These are phyloP conservation scores for Ceratobasidium papillatum DNA, from an alignment of 1,284 basidiomycete species.

Conservation along the genomic window DNA sequence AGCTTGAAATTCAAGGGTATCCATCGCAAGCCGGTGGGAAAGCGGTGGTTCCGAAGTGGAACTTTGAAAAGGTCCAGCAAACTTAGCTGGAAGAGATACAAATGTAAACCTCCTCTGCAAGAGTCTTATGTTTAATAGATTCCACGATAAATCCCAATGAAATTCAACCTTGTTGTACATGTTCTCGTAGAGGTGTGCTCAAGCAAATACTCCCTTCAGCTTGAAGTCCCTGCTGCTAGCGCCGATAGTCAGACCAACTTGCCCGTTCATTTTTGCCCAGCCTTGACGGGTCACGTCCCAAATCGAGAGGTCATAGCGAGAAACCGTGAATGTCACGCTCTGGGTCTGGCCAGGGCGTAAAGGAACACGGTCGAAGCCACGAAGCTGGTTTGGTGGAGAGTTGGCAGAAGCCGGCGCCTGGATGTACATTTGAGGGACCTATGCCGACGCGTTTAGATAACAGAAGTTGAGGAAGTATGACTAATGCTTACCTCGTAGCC, in stretches of 20 bases:
- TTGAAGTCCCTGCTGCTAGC: slow-evolving; percentile 44
- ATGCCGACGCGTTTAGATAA: neutral
- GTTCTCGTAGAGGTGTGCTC: neutral
- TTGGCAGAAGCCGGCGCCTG: slow-evolving; percentile 40
- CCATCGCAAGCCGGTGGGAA: neutral
- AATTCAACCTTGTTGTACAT: neutral
- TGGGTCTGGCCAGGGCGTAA: slow-evolving; percentile 57
- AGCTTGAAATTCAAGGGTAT: neutral
- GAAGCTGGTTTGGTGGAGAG: slow-evolving; percentile 43
- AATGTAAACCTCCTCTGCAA: neutral
- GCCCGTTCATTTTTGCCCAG: slow-evolving; percentile 42
- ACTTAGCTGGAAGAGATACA: no score
- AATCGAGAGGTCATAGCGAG: slow-evolving; percentile 44
- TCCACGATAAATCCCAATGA: neutral
- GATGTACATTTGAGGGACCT: slow-evolving; percentile 45
- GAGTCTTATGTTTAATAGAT: neutral
- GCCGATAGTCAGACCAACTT: slow-evolving; percentile 41
- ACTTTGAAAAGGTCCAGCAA: neutral
- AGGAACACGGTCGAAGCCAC: slow-evolving; percentile 58
- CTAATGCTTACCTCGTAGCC: slow-evolving; percentile 39
- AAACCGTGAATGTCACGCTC: slow-evolving; percentile 52
- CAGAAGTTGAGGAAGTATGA: neutral
- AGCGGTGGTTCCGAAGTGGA: neutral
- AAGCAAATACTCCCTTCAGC: slow-evolving; percentile 38
- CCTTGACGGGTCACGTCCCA: slow-evolving; percentile 44